Evolutionary conservation across 1,284 basidiomycete species (phyloP).

Genomic region (Cryptococcus sp.): DNA sequence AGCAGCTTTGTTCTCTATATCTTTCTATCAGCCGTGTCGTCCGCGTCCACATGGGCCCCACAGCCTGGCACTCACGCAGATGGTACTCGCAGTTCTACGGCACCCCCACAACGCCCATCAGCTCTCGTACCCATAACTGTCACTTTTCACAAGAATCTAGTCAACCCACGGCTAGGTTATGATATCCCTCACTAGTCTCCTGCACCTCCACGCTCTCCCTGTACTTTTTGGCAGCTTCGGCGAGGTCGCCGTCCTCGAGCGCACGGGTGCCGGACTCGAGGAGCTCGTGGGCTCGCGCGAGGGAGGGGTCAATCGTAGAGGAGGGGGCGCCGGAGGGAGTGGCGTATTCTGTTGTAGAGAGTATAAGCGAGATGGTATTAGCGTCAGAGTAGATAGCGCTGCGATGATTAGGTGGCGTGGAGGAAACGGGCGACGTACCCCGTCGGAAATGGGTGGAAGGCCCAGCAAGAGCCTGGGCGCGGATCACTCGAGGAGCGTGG

Average conservation of each 20-base stretch:
- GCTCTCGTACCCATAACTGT: background rate
- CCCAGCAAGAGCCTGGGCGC: background rate
- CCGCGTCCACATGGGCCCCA: background rate
- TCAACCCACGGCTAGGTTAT: constrained; percentile 47
- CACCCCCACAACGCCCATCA: background rate
- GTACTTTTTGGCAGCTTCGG: constrained; percentile 74
- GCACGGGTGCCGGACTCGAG: constrained; percentile 82
- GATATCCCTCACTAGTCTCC: constrained; percentile 59
- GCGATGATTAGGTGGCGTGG: too few species aligned
- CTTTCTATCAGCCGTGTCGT: constrained; percentile 5
- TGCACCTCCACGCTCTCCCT: constrained; percentile 75
- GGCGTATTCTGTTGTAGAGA: constrained; percentile 64
- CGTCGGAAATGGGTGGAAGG: background rate
- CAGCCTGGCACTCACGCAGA: constrained; percentile 24
- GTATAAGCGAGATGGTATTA: background rate
- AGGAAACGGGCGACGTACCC: background rate
- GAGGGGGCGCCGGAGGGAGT: constrained; percentile 76
- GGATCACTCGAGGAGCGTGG: background rate
- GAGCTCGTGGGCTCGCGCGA: constrained; percentile 72
- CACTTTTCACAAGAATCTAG: background rate
- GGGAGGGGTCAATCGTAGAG: constrained; percentile 74
- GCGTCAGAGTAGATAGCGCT: background rate
- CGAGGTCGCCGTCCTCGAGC: constrained; percentile 84
- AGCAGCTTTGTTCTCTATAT: constrained; percentile 73
- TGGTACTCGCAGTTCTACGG: constrained; percentile 48